Evolutionary conservation across 2,329 filamentous ascomycete species (phyloP).

Genomic region (Alternaria sp.): DNA sequence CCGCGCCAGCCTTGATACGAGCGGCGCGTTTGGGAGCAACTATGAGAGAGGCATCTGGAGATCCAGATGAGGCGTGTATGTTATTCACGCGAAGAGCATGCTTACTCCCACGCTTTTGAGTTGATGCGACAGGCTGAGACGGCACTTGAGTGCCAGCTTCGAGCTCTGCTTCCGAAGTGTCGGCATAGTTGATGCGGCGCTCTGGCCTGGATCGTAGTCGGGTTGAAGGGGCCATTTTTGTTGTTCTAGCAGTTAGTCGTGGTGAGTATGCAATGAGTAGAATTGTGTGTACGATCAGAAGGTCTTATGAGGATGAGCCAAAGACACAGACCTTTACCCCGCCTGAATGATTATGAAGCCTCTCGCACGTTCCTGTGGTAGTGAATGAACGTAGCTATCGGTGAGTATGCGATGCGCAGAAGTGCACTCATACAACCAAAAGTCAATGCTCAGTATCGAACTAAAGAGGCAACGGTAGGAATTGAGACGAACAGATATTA

Average conservation of each 20-base stretch:
- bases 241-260: background rate
- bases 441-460: background rate
- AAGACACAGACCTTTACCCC: background rate
- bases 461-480: background rate
- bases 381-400: background rate
- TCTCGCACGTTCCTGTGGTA: background rate
- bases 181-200: conserved; percentile 14
- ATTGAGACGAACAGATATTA: background rate
- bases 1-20: conserved; percentile 12
- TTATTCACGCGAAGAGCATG: background rate
- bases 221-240: conserved; percentile 24
- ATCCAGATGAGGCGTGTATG: background rate
- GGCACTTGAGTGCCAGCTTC: background rate
- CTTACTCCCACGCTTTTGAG: background rate
- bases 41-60: background rate
- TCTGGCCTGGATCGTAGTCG: conserved; percentile 14
- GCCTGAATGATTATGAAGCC: background rate
- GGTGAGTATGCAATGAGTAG: background rate
- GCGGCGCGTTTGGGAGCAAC: background rate
- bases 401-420: background rate
- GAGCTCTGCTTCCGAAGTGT: background rate
- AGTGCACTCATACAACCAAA: background rate
- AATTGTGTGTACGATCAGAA: background rate
- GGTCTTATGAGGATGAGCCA: background rate
- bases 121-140: background rate